Percentiles rank a stretch among this genome's conserved stretches.
phyloP scores from a whole-genome alignment of 129 eudicot genomes.

The Heracleum sosnowskyi region DNA sequence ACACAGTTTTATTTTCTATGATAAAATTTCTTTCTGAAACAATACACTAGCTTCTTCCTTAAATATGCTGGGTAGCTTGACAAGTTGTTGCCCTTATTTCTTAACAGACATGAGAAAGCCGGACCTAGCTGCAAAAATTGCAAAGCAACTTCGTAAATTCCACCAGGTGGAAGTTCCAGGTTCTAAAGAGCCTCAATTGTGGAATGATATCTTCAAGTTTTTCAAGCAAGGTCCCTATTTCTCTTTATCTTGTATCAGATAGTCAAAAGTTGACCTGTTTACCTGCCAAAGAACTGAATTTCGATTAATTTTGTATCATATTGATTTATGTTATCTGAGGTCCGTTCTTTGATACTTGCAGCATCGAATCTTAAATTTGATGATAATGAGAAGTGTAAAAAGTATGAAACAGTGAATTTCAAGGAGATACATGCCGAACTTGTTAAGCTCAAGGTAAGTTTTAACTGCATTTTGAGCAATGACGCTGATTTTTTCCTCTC shows the following conservation, averaged over 20 bases:
- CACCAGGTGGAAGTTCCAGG: slow-evolving; percentile 91
- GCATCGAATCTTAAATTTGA: slow-evolving; percentile 78
- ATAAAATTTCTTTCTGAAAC: neutral
- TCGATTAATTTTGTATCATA: neutral
- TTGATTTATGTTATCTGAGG: neutral
- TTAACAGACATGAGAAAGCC: slow-evolving; percentile 76
- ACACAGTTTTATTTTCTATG: neutral
- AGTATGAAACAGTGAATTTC: slow-evolving; percentile 54
- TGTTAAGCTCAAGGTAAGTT: slow-evolving; percentile 60
- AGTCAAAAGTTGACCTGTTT: neutral
- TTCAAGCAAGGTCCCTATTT: slow-evolving; percentile 49
- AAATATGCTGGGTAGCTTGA: no score
- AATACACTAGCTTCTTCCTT: neutral
- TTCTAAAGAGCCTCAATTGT: slow-evolving; percentile 80
- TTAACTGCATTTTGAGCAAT: slow-evolving; percentile 7
- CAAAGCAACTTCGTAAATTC: slow-evolving; percentile 71
- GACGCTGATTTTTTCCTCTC: neutral
- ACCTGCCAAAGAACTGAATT: neutral
- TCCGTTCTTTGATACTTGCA: slow-evolving; percentile 29
- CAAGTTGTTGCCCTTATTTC: slow-evolving; percentile 3
- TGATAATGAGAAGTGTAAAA: slow-evolving; percentile 59
- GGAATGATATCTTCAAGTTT: slow-evolving; percentile 77
- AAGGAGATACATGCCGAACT: slow-evolving; percentile 58
- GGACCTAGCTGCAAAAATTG: slow-evolving; percentile 76
- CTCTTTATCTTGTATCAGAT: slow-evolving; percentile 9